These are phyloP conservation scores for Cynanchum wilfordii DNA, from an alignment of 257 asterid genomes.

Conservation along the genomic window DNA sequence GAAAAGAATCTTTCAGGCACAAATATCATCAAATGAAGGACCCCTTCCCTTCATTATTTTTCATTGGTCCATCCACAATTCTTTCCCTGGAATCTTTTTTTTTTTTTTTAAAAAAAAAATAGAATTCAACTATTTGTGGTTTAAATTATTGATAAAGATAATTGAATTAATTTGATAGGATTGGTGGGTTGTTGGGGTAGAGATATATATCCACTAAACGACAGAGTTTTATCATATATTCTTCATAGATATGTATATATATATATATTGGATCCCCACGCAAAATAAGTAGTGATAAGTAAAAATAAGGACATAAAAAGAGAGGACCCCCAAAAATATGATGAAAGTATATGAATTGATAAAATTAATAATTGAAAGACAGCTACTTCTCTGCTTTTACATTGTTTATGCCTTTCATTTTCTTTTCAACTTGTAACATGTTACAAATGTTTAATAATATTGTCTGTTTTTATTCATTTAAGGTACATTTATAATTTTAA, in stretches of 20 bases:
- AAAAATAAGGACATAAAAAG: background rate
- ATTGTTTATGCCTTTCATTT: background rate
- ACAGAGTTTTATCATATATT: background rate
- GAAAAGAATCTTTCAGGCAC: slow-evolving; percentile 46
- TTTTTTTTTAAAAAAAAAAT: background rate
- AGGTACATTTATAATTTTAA: no score
- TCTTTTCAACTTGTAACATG: no score
- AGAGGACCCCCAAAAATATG: background rate
- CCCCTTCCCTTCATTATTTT: slow-evolving; percentile 15
- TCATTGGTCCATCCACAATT: slow-evolving; percentile 7
- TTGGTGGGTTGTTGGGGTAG: background rate
- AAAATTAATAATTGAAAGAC: background rate
- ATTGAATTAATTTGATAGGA: background rate
- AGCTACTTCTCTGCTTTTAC: background rate
- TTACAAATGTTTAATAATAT: no score
- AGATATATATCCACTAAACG: background rate
- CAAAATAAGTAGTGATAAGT: background rate
- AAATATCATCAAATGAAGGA: slow-evolving; percentile 21
- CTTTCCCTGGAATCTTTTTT: background rate
- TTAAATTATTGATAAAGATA: no score
- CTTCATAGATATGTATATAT: slow-evolving; percentile 13
- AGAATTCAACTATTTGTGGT: no score
- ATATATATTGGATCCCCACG: background rate
- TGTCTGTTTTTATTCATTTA: no score
- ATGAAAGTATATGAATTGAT: background rate